Percentiles rank a stretch among this genome's conserved stretches.
These are phyloP conservation scores for Carex arenaria DNA, from an alignment of 202 grass and related monocot genomes.

Conservation along the genomic window DNA sequence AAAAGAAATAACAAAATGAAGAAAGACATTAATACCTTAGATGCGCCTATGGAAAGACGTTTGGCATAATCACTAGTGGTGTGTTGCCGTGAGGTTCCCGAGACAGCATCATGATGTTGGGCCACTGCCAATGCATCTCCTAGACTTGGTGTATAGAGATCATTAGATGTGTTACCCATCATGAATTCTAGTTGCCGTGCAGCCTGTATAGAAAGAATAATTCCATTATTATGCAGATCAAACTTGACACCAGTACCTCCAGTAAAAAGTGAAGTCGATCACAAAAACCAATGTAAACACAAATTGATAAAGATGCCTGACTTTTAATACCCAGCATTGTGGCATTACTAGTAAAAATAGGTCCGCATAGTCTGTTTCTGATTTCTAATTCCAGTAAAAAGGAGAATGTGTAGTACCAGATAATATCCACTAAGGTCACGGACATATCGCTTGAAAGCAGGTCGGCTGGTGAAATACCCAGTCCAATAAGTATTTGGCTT, in stretches of 20 bases:
- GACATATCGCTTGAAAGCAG: constrained; percentile 82
- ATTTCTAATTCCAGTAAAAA: not conserved
- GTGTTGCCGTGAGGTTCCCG: constrained; percentile 78
- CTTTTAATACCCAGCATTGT: not conserved
- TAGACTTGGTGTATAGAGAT: constrained; percentile 61
- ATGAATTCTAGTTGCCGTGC: constrained; percentile 81
- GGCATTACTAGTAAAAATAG: not conserved
- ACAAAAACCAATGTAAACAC: not conserved
- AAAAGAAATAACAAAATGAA: not conserved
- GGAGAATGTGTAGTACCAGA: constrained; percentile 41
- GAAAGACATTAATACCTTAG: constrained; percentile 36
- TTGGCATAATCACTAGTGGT: constrained; percentile 90
- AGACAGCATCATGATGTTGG: constrained; percentile 90
- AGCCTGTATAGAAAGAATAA: constrained; percentile 48
- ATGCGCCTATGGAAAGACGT: constrained; percentile 65
- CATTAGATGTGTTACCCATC: constrained; percentile 26
- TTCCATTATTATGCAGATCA: constrained; percentile 9
- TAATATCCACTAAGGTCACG: constrained; percentile 78
- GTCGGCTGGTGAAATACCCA: constrained; percentile 86
- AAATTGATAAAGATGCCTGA: not conserved
- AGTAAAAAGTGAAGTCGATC: not conserved
- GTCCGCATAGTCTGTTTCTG: not conserved
- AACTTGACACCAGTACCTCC: not conserved
- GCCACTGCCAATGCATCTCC: constrained; percentile 77
- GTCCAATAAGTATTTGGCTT: constrained; percentile 87